phyloP scores from a whole-genome alignment of 768 basidiomycete genomes.

The Mycena latifolia region DNA sequence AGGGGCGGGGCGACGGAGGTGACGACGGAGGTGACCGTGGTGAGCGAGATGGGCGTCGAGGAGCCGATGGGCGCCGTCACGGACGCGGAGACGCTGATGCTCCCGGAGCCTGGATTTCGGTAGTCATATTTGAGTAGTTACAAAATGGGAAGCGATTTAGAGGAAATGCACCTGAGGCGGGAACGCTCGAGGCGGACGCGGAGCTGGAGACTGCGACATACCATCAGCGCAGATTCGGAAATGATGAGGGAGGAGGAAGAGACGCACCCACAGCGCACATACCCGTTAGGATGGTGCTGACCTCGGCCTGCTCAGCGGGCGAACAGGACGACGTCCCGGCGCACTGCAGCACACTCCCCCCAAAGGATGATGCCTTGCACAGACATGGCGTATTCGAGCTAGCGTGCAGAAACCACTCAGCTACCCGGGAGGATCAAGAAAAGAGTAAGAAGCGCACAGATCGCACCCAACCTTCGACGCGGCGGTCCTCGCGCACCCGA shows the following conservation, averaged over 20 bases:
- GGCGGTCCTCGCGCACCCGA: conserved; percentile 15
- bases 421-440: neutral
- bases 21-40: neutral
- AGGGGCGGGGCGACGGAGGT: neutral
- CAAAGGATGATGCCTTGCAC: conserved; percentile 24
- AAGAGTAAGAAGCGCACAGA: conserved; percentile 4
- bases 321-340: conserved; percentile 17
- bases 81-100: neutral
- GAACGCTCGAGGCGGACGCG: neutral
- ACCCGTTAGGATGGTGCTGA: conserved; percentile 4
- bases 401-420: neutral
- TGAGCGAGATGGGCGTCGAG: neutral
- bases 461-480: conserved; percentile 16
- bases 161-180: too few relatives aligned
- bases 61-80: neutral
- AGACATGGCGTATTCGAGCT: conserved; percentile 25
- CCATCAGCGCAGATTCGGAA: too few relatives aligned
- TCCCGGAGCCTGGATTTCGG: neutral
- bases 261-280: conserved; percentile 23
- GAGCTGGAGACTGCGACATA: neutral
- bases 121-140: too few relatives aligned
- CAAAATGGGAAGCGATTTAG: too few relatives aligned
- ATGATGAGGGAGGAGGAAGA: too few relatives aligned
- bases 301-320: conserved; percentile 8
- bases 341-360: conserved; percentile 21